Conservation (phyloP, 768 basidiomycete species). For the Boletus coccyginus region DNA sequence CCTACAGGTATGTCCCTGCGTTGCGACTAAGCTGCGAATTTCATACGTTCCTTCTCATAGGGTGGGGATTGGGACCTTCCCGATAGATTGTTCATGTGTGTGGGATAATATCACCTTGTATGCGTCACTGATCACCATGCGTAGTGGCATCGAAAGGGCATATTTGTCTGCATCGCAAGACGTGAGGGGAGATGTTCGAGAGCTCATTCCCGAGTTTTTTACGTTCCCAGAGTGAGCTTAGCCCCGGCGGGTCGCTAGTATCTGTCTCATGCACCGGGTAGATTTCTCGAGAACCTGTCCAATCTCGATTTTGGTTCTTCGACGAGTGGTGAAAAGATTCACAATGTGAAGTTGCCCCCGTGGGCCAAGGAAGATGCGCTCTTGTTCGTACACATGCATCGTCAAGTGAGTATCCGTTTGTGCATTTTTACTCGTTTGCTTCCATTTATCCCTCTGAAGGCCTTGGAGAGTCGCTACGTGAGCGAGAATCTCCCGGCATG, state of each 20-base stretch:
- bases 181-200: slow-evolving; percentile 88
- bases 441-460: slow-evolving; percentile 40
- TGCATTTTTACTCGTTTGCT: not conserved
- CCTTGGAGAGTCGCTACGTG: slow-evolving; percentile 84
- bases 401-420: slow-evolving; percentile 48
- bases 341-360: slow-evolving; percentile 84
- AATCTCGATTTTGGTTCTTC: slow-evolving; percentile 78
- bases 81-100: slow-evolving; percentile 77
- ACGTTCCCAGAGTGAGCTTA: slow-evolving; percentile 69
- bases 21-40: not conserved
- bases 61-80: slow-evolving; percentile 96
- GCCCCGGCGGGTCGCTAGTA: not conserved
- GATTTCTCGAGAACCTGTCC: slow-evolving; percentile 80
- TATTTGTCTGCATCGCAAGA: slow-evolving; percentile 85
- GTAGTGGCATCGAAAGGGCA: slow-evolving; percentile 73
- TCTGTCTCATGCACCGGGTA: slow-evolving; percentile 25
- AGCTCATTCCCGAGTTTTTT: slow-evolving; percentile 89
- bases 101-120: not conserved
- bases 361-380: slow-evolving; percentile 88
- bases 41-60: slow-evolving; percentile 33
- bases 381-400: slow-evolving; percentile 76
- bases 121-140: slow-evolving; percentile 7
- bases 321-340: slow-evolving; percentile 75
- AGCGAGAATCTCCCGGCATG: slow-evolving; percentile 81
- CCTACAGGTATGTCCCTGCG: slow-evolving; percentile 46